Evolutionary conservation across 768 basidiomycete genomes (phyloP).

Genomic region (Tylopilus felleus): DNA sequence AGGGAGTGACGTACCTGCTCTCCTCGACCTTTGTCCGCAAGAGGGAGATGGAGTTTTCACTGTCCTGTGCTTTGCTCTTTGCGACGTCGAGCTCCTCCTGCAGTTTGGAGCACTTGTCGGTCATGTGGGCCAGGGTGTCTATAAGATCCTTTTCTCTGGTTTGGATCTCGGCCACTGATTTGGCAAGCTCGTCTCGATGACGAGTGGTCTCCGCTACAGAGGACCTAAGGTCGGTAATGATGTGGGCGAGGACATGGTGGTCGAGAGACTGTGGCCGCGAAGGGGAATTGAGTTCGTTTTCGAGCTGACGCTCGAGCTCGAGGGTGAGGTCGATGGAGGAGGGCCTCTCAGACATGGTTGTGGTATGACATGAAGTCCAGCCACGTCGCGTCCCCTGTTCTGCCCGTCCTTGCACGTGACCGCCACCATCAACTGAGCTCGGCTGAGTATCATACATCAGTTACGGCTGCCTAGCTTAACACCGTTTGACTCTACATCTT

Average conservation of each 20-base stretch:
- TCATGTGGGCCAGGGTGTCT: conserved; percentile 61
- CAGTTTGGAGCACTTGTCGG: conserved; percentile 57
- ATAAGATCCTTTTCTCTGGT: conserved; percentile 56
- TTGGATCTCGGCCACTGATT: conserved; percentile 47
- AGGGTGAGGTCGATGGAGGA: conserved; percentile 74
- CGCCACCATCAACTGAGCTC: neutral
- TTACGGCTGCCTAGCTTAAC: neutral
- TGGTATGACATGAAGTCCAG: neutral
- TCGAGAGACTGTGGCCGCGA: conserved; percentile 58
- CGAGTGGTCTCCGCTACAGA: conserved; percentile 59
- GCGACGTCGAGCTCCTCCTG: conserved; percentile 56
- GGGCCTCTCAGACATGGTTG: conserved; percentile 33
- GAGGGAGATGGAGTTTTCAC: conserved; percentile 73
- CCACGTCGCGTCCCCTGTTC: conserved; percentile 9
- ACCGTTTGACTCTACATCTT: conserved; percentile 8
- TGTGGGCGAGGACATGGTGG: conserved; percentile 70
- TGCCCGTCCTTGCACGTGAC: conserved; percentile 11
- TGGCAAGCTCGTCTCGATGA: conserved; percentile 67
- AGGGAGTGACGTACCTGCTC: conserved; percentile 55
- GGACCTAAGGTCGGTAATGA: conserved; percentile 70
- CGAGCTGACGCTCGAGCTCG: conserved; percentile 75
- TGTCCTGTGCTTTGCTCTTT: conserved; percentile 55
- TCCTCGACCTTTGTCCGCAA: conserved; percentile 84
- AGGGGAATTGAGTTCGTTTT: conserved; percentile 54
- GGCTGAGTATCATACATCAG: neutral